phyloP scores from a whole-genome alignment of 2,329 filamentous ascomycete species.

The Paracamarosporium sp. region DNA sequence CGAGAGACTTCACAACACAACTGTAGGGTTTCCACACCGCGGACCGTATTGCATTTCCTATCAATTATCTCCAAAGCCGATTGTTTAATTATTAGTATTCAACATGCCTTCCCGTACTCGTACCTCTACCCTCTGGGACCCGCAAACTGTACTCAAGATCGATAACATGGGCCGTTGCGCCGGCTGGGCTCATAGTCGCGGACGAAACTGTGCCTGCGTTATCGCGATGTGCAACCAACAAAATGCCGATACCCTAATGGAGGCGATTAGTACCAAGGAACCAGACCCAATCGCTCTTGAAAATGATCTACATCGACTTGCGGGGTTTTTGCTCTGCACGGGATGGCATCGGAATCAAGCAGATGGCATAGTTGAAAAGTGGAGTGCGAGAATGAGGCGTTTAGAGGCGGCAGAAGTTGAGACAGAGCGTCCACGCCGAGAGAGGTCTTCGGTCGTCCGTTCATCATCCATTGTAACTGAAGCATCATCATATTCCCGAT shows the following conservation, averaged over 20 bases:
- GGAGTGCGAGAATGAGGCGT: slow-evolving; percentile 5
- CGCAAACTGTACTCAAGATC: slow-evolving; percentile 15
- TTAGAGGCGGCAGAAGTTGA: background rate
- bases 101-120: background rate
- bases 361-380: slow-evolving; percentile 2
- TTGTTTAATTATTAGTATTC: background rate
- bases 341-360: slow-evolving; percentile 7
- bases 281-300: slow-evolving; percentile 16
- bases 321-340: slow-evolving; percentile 12
- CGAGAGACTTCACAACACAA: no score
- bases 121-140: slow-evolving; percentile 10
- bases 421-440: background rate
- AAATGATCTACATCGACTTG: slow-evolving; percentile 14
- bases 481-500: no score
- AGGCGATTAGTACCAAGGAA: slow-evolving; percentile 3
- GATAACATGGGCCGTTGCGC: slow-evolving; percentile 14
- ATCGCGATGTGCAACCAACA: slow-evolving; percentile 6
- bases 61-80: background rate
- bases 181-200: slow-evolving; percentile 13
- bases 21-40: no score
- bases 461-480: no score
- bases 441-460: background rate
- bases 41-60: no score
- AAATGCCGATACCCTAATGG: slow-evolving; percentile 5
- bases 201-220: slow-evolving; percentile 13